Evolutionary conservation across 2,329 filamentous ascomycete genomes (phyloP), one percentile per base, ranked within the genome.

Genomic region (Magnaporthiopsis rhizophila): DNA sequence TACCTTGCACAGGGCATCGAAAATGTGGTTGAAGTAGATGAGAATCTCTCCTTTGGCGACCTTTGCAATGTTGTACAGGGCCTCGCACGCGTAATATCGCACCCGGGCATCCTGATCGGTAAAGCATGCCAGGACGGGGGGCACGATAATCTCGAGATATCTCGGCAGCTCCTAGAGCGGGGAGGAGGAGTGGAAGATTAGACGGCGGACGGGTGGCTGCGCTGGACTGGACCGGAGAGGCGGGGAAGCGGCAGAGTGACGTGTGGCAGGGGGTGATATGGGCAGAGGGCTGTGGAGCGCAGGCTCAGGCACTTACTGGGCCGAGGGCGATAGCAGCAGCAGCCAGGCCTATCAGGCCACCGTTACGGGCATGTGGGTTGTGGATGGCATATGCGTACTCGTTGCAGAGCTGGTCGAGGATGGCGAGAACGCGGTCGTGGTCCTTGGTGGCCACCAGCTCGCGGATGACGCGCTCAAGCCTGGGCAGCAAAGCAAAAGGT

Each of bases 41-140:
- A 99, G 78, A 26, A 99, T 95, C 77, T 99, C 95, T 53, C 96
- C 95, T 78, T 99, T 99, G 66, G 94, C 95, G 61, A 99, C 95
- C 79, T 99, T 99, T 73, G 95, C 93, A 73, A 99, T 99, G 77
- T 99, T 99, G 79, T 99, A 99, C 95, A 99, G 99, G 76, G 93
- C 96, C 80, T 99, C 95, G 78, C 95, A 99, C 30, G 95, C 95
- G 78, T 99, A 99, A 76, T 99, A 99, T 68, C 95, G 86, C 38
- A 98, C 95, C 65, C 95, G 86, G 34, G 95, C 93, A 89, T 99
- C 95, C 80, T 98, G 95, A 71, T 99, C 96, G 65, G 91, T 91
- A 77, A 99, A 99, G 80, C 96, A 99, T 63, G 95, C 95, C 59
- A 99, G 84, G 6, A 99, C 95, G 3, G 96, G 96, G 59, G 94